phyloP scores from a whole-genome alignment of 345 rosid genomes.

The Leavenworthia alabamica region DNA sequence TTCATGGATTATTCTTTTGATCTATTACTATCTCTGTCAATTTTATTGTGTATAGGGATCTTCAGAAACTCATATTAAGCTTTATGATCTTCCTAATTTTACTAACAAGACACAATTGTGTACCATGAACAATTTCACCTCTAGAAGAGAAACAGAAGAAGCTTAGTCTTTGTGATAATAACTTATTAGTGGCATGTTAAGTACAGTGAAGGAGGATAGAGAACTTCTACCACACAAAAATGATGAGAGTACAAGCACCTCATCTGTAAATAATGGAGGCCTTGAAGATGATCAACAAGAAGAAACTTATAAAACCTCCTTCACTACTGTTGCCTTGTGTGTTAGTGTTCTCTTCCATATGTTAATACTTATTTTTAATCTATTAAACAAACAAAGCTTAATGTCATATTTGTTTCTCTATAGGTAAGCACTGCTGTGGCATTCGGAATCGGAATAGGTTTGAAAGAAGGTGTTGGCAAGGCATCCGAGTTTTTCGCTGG shows the following conservation, averaged over 20 bases:
- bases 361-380: neutral
- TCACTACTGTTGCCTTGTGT: slow-evolving; percentile 72
- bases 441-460: slow-evolving; percentile 73
- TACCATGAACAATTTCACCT: neutral
- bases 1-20: neutral
- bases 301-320: slow-evolving; percentile 43
- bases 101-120: neutral
- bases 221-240: slow-evolving; percentile 30
- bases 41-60: neutral
- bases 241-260: slow-evolving; percentile 11
- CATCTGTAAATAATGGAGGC: slow-evolving; percentile 30
- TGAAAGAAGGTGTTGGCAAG: slow-evolving; percentile 69
- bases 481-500: slow-evolving; percentile 94
- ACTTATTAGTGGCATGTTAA: slow-evolving; percentile 23
- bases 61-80: neutral
- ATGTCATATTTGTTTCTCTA: slow-evolving; percentile 8
- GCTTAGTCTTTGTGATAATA: slow-evolving; percentile 12
- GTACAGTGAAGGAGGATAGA: slow-evolving; percentile 43
- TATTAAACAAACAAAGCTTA: slow-evolving; percentile 12
- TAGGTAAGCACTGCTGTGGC: slow-evolving; percentile 73
- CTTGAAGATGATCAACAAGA: slow-evolving; percentile 28
- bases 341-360: slow-evolving; percentile 42
- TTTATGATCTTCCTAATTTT: neutral
- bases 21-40: neutral
- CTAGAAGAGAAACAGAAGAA: neutral